These are phyloP conservation scores for Allodekkera sacchari DNA, from an alignment of 805 yeast genomes.

Conservation along the genomic window DNA sequence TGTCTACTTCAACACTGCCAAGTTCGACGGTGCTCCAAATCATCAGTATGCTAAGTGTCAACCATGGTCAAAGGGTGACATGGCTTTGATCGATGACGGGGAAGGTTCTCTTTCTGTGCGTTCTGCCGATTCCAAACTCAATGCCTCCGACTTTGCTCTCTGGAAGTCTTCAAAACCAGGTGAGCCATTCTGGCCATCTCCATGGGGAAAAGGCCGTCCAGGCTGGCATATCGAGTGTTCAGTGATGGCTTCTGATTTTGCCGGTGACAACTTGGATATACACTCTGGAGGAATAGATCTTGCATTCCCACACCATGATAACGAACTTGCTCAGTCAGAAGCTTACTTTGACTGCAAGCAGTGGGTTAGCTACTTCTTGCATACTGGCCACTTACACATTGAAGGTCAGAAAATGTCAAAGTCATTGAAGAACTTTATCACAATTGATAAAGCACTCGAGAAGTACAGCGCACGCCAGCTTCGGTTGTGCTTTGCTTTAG, in stretches of 20 bases:
- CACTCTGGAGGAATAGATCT: constrained; percentile 97
- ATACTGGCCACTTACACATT: constrained; percentile 95
- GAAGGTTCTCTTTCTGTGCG: constrained; percentile 70
- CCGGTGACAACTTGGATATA: constrained; percentile 80
- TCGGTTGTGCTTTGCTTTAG: constrained; percentile 82
- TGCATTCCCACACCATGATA: constrained; percentile 98
- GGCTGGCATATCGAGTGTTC: constrained; percentile 99
- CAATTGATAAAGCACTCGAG: constrained; percentile 81
- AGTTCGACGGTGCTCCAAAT: constrained; percentile 60
- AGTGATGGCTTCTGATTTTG: constrained; percentile 90
- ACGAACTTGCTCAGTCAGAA: constrained; percentile 95
- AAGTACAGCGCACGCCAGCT: constrained; percentile 72
- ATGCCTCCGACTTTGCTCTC: constrained; percentile 83
- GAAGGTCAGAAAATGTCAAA: constrained; percentile 99
- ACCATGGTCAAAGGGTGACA: constrained; percentile 94
- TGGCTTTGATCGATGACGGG: constrained; percentile 83
- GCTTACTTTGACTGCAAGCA: constrained; percentile 83
- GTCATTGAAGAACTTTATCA: constrained; percentile 88
- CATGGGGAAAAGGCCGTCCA: constrained; percentile 97
- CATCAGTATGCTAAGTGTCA: constrained; percentile 94
- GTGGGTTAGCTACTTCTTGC: constrained; percentile 96
- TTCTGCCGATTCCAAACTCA: constrained; percentile 46
- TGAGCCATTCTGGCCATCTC: constrained; percentile 92
- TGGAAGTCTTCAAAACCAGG: constrained; percentile 98
- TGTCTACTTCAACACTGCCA: constrained; percentile 88